Conservation (phyloP, 2,329 filamentous ascomycete genomes). For the Neoscytalidium dimidiatum region DNA sequence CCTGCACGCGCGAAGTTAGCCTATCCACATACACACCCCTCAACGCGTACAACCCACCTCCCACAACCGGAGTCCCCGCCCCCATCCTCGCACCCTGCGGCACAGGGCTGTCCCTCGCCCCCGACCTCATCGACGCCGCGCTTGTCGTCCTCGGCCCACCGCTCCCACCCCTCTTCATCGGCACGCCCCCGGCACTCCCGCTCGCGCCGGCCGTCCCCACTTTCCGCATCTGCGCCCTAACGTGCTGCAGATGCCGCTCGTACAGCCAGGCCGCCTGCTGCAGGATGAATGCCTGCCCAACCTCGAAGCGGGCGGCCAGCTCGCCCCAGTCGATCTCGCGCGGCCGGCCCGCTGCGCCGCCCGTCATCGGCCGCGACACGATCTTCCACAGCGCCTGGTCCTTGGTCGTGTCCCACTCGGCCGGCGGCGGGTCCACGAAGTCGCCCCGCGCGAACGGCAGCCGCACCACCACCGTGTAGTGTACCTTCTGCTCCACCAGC, state of each 20-base stretch:
- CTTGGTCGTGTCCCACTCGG: slow-evolving; percentile 84
- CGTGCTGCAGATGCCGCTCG: slow-evolving; percentile 85
- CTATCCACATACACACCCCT: background rate
- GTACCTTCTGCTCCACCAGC: slow-evolving; percentile 25
- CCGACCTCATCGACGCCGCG: slow-evolving; percentile 55
- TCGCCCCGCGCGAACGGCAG: slow-evolving; percentile 85
- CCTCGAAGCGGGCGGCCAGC: slow-evolving; percentile 71
- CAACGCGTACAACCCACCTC: slow-evolving; percentile 16
- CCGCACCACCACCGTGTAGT: slow-evolving; percentile 77
- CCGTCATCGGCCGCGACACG: slow-evolving; percentile 61
- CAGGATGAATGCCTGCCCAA: slow-evolving; percentile 83
- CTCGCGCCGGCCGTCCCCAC: slow-evolving; percentile 48
- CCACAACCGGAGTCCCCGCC: slow-evolving; percentile 41
- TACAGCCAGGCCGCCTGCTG: slow-evolving; percentile 94
- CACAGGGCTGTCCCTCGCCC: slow-evolving; percentile 54
- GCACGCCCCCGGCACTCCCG: slow-evolving; percentile 36
- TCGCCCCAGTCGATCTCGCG: slow-evolving; percentile 19
- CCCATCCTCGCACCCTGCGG: slow-evolving; percentile 32
- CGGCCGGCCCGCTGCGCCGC: background rate
- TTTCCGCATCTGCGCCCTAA: slow-evolving; percentile 85
- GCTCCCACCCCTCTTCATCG: slow-evolving; percentile 56
- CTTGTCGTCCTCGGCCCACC: slow-evolving; percentile 50
- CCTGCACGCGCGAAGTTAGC: slow-evolving; percentile 3
- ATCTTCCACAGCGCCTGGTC: slow-evolving; percentile 90
- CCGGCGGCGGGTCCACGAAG: slow-evolving; percentile 86